These are phyloP conservation scores for Saitozyma podzolica DNA, from an alignment of 768 basidiomycete species.

Conservation along the genomic window DNA sequence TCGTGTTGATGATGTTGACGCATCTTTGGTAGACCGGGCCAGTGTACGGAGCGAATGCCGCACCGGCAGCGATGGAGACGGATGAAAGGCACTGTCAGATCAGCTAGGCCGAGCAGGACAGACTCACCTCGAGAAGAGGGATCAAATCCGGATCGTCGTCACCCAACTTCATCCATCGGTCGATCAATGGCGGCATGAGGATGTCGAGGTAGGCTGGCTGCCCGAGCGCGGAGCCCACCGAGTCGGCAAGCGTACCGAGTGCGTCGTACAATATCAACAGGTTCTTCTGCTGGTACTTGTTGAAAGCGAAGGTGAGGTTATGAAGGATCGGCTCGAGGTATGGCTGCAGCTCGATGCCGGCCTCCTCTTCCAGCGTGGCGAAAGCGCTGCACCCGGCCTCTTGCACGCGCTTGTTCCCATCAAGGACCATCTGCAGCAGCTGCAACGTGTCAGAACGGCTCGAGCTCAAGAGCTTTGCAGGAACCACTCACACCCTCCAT, in stretches of 20 bases:
- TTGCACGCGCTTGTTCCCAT: constrained; percentile 98
- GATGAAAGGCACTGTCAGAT: constrained; percentile 82
- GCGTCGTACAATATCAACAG: constrained; percentile 98
- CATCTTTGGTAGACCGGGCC: constrained; percentile 90
- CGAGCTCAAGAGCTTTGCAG: not conserved
- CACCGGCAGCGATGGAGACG: constrained; percentile 92
- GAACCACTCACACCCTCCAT: constrained; percentile 83
- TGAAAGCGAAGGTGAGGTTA: constrained; percentile 92
- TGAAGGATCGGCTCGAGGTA: constrained; percentile 92
- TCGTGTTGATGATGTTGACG: constrained; percentile 75
- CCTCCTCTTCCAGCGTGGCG: constrained; percentile 97
- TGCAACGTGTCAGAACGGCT: constrained; percentile 49
- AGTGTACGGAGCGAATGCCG: constrained; percentile 83
- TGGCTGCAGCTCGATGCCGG: constrained; percentile 81
- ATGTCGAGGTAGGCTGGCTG: constrained; percentile 88
- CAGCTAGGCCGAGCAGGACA: constrained; percentile 7
- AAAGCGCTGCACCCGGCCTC: constrained; percentile 99
- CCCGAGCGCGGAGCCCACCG: constrained; percentile 83
- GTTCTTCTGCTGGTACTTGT: constrained; percentile 99
- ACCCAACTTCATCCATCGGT: constrained; percentile 82
- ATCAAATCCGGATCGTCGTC: constrained; percentile 92
- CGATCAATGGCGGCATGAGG: constrained; percentile 90
- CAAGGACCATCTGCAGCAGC: constrained; percentile 95
- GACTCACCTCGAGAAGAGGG: constrained; percentile 86
- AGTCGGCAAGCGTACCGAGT: constrained; percentile 96